Evolutionary conservation across 2,329 filamentous ascomycete genomes (phyloP).

Genomic region (Ceratocystis huliohia): DNA sequence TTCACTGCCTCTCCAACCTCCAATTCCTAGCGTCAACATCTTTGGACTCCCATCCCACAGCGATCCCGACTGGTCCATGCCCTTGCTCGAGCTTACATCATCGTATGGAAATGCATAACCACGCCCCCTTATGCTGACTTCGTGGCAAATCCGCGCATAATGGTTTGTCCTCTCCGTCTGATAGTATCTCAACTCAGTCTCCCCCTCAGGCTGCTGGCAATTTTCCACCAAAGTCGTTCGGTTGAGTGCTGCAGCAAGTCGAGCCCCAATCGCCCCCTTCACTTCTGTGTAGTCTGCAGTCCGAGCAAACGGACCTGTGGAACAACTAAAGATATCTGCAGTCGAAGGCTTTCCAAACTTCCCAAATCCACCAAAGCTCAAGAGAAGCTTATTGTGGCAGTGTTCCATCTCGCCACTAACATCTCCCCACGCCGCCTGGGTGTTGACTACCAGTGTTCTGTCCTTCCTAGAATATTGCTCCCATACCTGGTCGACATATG

Average conservation of each 20-base stretch:
- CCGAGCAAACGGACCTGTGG: conserved; percentile 43
- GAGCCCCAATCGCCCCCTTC: conserved; percentile 53
- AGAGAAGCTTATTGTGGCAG: conserved; percentile 31
- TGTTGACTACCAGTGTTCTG: conserved; percentile 38
- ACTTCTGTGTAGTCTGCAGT: conserved; percentile 32
- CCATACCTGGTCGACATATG: conserved; percentile 42
- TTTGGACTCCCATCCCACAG: conserved; percentile 44
- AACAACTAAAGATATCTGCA: conserved; percentile 40
- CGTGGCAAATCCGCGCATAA: conserved; percentile 53
- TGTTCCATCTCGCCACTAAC: conserved; percentile 34
- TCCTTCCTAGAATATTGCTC: conserved; percentile 31
- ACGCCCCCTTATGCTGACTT: conserved; percentile 42
- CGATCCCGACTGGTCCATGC: conserved; percentile 48
- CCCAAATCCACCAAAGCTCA: conserved; percentile 27
- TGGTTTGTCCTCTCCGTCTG: conserved; percentile 46
- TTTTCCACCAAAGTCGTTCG: conserved; percentile 52
- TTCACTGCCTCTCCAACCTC: conserved; percentile 28
- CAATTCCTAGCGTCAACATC: conserved; percentile 44
- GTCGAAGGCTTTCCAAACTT: conserved; percentile 36
- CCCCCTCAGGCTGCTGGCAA: conserved; percentile 40
- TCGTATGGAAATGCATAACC: conserved; percentile 64
- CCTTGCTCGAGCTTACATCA: conserved; percentile 46
- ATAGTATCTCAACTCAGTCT: conserved; percentile 41
- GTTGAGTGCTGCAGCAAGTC: conserved; percentile 66
- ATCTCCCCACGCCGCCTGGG: conserved; percentile 40